These are phyloP conservation scores for Phytophthora rubi DNA, from an alignment of 352 stramenopile genomes.

Conservation along the genomic window DNA sequence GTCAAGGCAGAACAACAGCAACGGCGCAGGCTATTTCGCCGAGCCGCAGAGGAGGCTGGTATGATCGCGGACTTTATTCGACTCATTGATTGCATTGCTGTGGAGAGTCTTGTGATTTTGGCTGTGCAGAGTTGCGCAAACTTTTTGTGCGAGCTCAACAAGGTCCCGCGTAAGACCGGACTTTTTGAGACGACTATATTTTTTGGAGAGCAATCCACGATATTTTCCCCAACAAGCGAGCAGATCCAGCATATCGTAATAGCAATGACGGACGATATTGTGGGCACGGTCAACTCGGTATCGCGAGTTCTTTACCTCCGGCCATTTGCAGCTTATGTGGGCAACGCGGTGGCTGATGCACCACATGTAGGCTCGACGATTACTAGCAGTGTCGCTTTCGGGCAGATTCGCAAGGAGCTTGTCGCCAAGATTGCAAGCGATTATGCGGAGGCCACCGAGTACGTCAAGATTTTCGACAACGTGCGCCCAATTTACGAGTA, in stretches of 20 bases:
- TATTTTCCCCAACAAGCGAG: conserved; percentile 88
- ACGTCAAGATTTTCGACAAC: conserved; percentile 93
- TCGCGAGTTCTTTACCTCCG: conserved; percentile 90
- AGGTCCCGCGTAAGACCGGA: conserved; percentile 87
- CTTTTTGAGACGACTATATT: conserved; percentile 94
- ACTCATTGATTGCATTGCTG: conserved; percentile 92
- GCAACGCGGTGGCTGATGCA: conserved; percentile 68
- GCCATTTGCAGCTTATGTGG: conserved; percentile 84
- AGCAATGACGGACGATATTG: conserved; percentile 89
- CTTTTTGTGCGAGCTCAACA: conserved; percentile 91
- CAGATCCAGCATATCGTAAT: conserved; percentile 92
- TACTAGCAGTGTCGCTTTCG: conserved; percentile 72
- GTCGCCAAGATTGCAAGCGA: conserved; percentile 88
- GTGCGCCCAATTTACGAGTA: conserved; percentile 93
- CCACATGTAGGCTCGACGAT: conserved; percentile 84
- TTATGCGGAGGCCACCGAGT: conserved; percentile 88
- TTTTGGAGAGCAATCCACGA: conserved; percentile 82
- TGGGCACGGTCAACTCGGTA: conserved; percentile 89
- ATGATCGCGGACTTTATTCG: conserved; percentile 95
- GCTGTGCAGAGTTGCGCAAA: conserved; percentile 83
- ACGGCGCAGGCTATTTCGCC: conserved; percentile 79
- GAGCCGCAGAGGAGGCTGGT: conserved; percentile 84
- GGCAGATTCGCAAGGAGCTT: conserved; percentile 76
- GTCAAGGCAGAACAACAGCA: conserved; percentile 92
- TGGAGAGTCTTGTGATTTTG: conserved; percentile 91